Base-by-base conservation (phyloP, 2,329 filamentous ascomycete species). In the Hypoxylon sp. region DNA sequence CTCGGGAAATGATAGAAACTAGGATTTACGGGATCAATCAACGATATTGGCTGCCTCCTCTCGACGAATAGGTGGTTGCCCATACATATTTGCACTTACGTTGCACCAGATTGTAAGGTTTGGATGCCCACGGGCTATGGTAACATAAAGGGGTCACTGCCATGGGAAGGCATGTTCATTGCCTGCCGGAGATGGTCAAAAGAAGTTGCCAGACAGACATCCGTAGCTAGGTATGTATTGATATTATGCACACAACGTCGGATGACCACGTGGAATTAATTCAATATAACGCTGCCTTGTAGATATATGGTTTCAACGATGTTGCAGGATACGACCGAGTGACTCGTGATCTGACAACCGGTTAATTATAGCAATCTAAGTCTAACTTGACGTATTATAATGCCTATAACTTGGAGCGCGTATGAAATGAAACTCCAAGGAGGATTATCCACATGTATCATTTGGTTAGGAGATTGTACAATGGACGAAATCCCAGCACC, bases 1-100 rank as follows among this genome's bases (percentile, higher is more conserved):
- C 51, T 69, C 67, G 67, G 67, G 25, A 60, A 66, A 22, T 42
- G 33, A 42, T 42, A 14, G 37, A 33, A 50, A n/a, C 13, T 54
- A 48, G 30, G 46, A 44, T 35, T 33, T 35, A 33, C 40, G n/a
- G 33, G 17, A 35, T 48, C 30, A n/a, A 7, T 31, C 25, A 33
- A 35, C 48, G 27, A 35, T 48, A 27, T 35, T 50, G 22, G 33
- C n/a, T 49, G 14, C 44, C n/a, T 59, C n/a, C 56, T 30, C 11
- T 14, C 25, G 1, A 10, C 17, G 37, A 30, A 22, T 27, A 40
- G 13, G 14, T 44, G 6, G 3, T n/a, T 46, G 25, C 14, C 33
- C 10, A 56, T 54, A 54, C 49, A 20, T 22, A 30, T 27, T 25
- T n/a, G 22, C 13, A 30, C 2, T 20, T 49, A 42, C 33, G 22